These are phyloP conservation scores for Elongisporangium undulatum DNA, from an alignment of 352 stramenopile genomes.

Conservation along the genomic window DNA sequence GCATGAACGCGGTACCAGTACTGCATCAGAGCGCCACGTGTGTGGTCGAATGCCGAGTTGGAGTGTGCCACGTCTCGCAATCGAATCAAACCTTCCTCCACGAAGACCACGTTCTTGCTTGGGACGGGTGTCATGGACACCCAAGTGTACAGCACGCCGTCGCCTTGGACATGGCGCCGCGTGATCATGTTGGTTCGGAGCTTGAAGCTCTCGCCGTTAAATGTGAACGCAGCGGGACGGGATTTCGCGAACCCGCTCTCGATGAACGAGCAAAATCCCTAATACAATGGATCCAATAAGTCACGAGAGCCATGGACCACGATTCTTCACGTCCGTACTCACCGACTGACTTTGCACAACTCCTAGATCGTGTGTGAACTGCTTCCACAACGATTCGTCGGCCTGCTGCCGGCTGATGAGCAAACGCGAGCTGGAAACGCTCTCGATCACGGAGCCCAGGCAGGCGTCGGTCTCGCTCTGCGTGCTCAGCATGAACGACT, in stretches of 20 bases:
- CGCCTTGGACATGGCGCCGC: neutral
- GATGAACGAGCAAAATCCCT: neutral
- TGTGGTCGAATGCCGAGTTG: neutral
- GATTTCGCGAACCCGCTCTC: too few relatives aligned
- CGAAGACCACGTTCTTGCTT: neutral
- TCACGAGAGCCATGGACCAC: too few relatives aligned
- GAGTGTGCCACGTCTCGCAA: neutral
- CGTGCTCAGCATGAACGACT: neutral
- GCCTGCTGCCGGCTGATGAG: neutral
- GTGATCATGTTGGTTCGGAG: neutral
- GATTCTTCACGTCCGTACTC: neutral
- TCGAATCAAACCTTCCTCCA: neutral
- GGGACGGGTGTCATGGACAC: too few relatives aligned
- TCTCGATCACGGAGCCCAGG: neutral
- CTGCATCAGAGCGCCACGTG: neutral
- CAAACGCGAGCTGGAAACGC: neutral
- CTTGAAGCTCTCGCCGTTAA: neutral
- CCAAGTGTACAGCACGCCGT: neutral
- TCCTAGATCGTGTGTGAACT: neutral
- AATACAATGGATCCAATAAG: neutral
- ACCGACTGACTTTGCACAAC: neutral
- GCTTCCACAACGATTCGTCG: neutral
- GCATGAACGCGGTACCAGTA: neutral
- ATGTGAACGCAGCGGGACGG: neutral
- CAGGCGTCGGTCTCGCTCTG: neutral